Base-by-base conservation (phyloP, 257 asterid species). In the Salvia hispanica region DNA sequence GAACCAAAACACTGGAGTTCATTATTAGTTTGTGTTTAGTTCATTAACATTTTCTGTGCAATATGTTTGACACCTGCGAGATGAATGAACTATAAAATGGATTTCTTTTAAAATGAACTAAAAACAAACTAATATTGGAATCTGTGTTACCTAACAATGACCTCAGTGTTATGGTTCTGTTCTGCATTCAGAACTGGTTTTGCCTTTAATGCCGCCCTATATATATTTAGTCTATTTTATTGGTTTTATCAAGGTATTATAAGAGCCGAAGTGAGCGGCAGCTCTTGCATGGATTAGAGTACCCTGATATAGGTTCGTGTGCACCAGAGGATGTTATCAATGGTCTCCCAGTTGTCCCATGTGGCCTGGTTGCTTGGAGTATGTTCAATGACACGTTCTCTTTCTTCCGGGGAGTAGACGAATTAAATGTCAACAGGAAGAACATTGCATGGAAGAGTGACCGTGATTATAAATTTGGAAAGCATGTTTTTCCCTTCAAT, bases 281-380 rank as follows among this genome's bases (percentile, higher is more conserved):
- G 67, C 88, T 89, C 50, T 67, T 82, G 74, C 76, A 83, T 57
- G 92, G 90, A n/a, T 54, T 82, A 53, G 69, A 70, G 59, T 67
- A 83, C 75, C 77, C 75, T 10, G 82, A 79, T 53, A 68, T 80
- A 15, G 64, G 88, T 73, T 65, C 92, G 7, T 89, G 96, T 43
- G 62, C 73, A 42, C 96, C 96, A 25, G 89, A 89, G 80, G 89
- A 81, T 69, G 57, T 60, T 39, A 61, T 69, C 55, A 68, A 83
- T 62, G 91, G 86, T 58, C 86, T 80, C 61, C 95, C 95, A 16
- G 58, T 89, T 67, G 87, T 87, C 69, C 96, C 96, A 16, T 87
- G 96, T 77, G 96, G 96, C 70, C 79, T 89, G 69, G 73, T 89
- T 44, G 89, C 95, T 4, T 89, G 96, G 95, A 87, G 96, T 72